Percentiles rank a stretch among this genome's conserved stretches.
phyloP scores from a whole-genome alignment of 352 stramenopile species.

The Sclerospora graminicola region DNA sequence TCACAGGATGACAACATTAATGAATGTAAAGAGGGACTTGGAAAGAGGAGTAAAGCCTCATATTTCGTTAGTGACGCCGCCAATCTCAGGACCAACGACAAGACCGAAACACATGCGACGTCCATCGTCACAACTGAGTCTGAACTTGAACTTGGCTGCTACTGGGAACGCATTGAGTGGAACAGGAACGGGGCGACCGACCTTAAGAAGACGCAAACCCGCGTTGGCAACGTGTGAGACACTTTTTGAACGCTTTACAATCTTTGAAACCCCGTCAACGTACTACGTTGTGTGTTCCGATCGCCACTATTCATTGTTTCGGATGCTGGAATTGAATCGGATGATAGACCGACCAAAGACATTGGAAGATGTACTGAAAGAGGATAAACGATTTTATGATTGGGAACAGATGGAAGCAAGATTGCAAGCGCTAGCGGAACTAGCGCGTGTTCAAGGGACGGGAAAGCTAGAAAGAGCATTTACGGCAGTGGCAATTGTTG shows the following conservation, averaged over 20 bases:
- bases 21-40: conserved; percentile 69
- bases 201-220: conserved; percentile 50
- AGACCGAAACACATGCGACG: conserved; percentile 20
- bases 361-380: conserved; percentile 46
- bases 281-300: conserved; percentile 83
- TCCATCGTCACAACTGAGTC: conserved; percentile 22
- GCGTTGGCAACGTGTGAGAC: conserved; percentile 47
- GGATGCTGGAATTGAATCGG: conserved; percentile 64
- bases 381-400: conserved; percentile 55
- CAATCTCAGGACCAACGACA: conserved; percentile 22
- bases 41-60: conserved; percentile 46
- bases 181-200: conserved; percentile 16
- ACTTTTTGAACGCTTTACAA: conserved; percentile 74
- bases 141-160: conserved; percentile 19
- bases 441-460: conserved; percentile 25
- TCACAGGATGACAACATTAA: conserved; percentile 65
- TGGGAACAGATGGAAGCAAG: conserved; percentile 78
- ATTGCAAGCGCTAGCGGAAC: conserved; percentile 51
- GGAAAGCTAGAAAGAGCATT: conserved; percentile 52
- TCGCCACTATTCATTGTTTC: conserved; percentile 71
- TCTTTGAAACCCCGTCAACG: conserved; percentile 65
- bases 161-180: conserved; percentile 14
- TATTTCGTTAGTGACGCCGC: conserved; percentile 55
- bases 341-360: conserved; percentile 46
- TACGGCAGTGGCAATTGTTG: conserved; percentile 94